Base-by-base conservation (phyloP, 2,329 filamentous ascomycete species). In the Pseudogymnoascus verrucosus region DNA sequence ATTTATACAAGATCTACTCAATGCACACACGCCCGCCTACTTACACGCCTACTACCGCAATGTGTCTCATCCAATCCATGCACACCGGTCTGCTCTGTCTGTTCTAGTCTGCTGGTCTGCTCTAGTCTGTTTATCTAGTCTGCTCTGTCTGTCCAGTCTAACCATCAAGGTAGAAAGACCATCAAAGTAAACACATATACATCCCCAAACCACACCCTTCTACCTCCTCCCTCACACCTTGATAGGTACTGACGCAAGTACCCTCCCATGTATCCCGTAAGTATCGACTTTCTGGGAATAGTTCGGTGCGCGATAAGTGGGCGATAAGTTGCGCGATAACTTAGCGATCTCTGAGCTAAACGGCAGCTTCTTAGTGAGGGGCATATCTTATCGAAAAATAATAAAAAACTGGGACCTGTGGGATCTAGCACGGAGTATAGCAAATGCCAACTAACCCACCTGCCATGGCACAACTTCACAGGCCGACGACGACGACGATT, bases 181-280 rank as follows among this genome's bases (percentile, higher is more conserved):
- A 21, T 21, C 21, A 31, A 31, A 31, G 28, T 31, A 31, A 28
- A 31, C 7, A 31, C 28, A 31, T 31, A 26, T 26, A 26, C 26
- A 5, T 26, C 28, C 28, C 28, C 28, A 2, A 31, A 31, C 7
- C 7, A 31, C 10, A 31, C 28, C 28, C 7, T 10, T 40, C 37
- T 40, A 40, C 37, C n/a, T 40, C 37, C n/a, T 19, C 5, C 11
- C 19, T 7, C 42, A 47, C 5, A 47, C 42, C 42, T 47, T 47
- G 42, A 47, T 47, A 47, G 42, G 42, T 47, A 47, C 42, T 47
- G 42, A 47, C 42, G 19, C 42, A 47, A 47, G 42, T 47, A 47
- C 11, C 6, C 10, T 5, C 4, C 10, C 19, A 47, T 47, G 42
- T 47, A 47, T 47, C 42, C 19, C 14, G 42, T 47, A 47, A 3